A percentile compares a stretch with the other conserved stretches of the same genome.
phyloP scores from a whole-genome alignment of 495 filamentous ascomycete species.

The Penicillium steckii region DNA sequence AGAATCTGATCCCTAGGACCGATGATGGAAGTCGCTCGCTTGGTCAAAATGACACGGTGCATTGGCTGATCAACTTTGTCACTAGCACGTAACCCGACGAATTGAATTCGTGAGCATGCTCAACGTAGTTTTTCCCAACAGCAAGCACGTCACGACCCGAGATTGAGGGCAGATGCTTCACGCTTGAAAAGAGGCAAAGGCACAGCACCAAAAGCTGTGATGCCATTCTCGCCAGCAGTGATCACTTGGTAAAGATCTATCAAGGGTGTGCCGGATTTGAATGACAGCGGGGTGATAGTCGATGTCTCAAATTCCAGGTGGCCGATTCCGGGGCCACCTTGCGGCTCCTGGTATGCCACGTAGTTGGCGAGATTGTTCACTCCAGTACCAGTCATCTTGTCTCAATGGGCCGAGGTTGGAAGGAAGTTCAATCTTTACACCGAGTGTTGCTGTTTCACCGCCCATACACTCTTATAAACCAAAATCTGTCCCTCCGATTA shows the following conservation, averaged over 20 bases:
- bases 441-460: too few relatives aligned
- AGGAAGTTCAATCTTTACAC: too few relatives aligned
- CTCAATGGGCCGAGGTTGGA: too few relatives aligned
- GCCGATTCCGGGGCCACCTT: slow-evolving; percentile 36
- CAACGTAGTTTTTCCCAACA: slow-evolving; percentile 56
- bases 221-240: slow-evolving; percentile 8
- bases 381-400: neutral
- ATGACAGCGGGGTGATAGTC: slow-evolving; percentile 45
- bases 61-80: slow-evolving; percentile 41
- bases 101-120: slow-evolving; percentile 52
- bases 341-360: slow-evolving; percentile 20
- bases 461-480: too few relatives aligned
- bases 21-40: slow-evolving; percentile 54
- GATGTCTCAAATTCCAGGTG: slow-evolving; percentile 39
- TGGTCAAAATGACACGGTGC: slow-evolving; percentile 54
- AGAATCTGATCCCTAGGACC: slow-evolving; percentile 45
- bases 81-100: slow-evolving; percentile 47
- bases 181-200: slow-evolving; percentile 34
- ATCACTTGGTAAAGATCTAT: slow-evolving; percentile 52
- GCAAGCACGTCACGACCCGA: slow-evolving; percentile 50
- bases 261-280: slow-evolving; percentile 47
- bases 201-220: slow-evolving; percentile 11
- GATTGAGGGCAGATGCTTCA: slow-evolving; percentile 47
- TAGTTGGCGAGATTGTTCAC: slow-evolving; percentile 18
- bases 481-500: too few relatives aligned